These are phyloP conservation scores for Sutorius australiensis DNA, from an alignment of 768 basidiomycete species.

Conservation along the genomic window DNA sequence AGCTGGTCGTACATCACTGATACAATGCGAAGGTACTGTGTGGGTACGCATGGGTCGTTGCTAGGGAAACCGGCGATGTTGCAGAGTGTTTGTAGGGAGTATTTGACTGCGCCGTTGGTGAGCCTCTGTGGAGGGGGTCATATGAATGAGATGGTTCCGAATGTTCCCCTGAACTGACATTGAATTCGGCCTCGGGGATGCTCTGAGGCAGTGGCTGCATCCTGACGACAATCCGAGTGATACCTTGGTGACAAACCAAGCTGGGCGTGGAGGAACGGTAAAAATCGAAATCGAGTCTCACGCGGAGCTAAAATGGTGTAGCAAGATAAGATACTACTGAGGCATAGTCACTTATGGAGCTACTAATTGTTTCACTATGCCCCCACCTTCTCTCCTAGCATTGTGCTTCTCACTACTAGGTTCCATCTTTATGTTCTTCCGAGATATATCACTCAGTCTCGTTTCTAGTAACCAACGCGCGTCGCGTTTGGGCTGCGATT, in stretches of 20 bases:
- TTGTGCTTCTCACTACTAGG: no score
- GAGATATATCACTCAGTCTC: no score
- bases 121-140: slow-evolving; percentile 8
- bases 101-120: slow-evolving; percentile 8
- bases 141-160: not conserved
- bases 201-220: not conserved
- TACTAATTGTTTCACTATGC: no score
- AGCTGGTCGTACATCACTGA: slow-evolving; percentile 22
- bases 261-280: not conserved
- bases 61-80: slow-evolving; percentile 14
- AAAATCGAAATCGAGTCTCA: not conserved
- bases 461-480: no score
- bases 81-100: slow-evolving; percentile 12
- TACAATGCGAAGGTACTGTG: slow-evolving; percentile 23
- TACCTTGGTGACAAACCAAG: not conserved
- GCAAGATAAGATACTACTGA: slow-evolving; percentile 10
- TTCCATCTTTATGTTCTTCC: no score
- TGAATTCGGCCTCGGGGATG: slow-evolving; percentile 15
- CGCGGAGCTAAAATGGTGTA: not conserved
- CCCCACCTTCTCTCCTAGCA: no score
- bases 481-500: no score
- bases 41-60: slow-evolving; percentile 9
- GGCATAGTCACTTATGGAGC: no score
- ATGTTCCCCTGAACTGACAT: slow-evolving; percentile 11
- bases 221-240: not conserved